Conservation (phyloP, 208 protist species). For the Porcisia deanei region DNA sequence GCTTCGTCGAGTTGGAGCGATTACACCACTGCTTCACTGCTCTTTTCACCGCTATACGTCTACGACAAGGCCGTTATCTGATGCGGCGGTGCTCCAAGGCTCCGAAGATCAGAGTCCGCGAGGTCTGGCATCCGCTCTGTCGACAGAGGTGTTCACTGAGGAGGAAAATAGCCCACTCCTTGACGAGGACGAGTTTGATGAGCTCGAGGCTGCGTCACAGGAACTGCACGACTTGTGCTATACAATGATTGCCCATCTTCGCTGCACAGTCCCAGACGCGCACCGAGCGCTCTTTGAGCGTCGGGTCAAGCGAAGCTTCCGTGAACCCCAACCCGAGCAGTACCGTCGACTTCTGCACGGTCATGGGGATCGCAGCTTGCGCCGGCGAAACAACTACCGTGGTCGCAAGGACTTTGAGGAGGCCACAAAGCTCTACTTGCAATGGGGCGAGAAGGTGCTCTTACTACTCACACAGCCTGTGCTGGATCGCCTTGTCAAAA, state of each 20-base stretch:
- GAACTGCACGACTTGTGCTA: constrained; percentile 90
- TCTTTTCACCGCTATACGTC: not conserved
- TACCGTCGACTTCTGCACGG: constrained; percentile 73
- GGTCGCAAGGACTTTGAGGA: constrained; percentile 57
- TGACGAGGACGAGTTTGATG: constrained; percentile 78
- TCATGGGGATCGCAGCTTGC: constrained; percentile 43
- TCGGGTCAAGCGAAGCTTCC: constrained; percentile 61
- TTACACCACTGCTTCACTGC: not conserved
- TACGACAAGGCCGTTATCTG: not conserved
- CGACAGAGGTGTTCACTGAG: not conserved
- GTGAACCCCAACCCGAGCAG: constrained; percentile 79
- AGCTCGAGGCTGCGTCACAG: constrained; percentile 89
- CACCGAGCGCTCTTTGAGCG: constrained; percentile 67
- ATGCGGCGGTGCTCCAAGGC: not conserved
- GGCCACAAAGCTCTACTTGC: constrained; percentile 67
- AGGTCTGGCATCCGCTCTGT: not conserved
- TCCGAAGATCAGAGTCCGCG: not conserved
- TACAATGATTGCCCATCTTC: constrained; percentile 80
- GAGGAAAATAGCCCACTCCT: constrained; percentile 27
- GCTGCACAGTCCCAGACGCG: constrained; percentile 61
- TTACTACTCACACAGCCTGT: constrained; percentile 74
- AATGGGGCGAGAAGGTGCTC: constrained; percentile 83
- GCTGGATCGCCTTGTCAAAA: constrained; percentile 76
- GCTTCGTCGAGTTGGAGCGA: not conserved
- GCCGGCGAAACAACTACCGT: constrained; percentile 63